Percentiles rank a stretch among this genome's conserved stretches.
phyloP scores from a whole-genome alignment of 2,329 filamentous ascomycete genomes.

The Cladorrhinum sp. region DNA sequence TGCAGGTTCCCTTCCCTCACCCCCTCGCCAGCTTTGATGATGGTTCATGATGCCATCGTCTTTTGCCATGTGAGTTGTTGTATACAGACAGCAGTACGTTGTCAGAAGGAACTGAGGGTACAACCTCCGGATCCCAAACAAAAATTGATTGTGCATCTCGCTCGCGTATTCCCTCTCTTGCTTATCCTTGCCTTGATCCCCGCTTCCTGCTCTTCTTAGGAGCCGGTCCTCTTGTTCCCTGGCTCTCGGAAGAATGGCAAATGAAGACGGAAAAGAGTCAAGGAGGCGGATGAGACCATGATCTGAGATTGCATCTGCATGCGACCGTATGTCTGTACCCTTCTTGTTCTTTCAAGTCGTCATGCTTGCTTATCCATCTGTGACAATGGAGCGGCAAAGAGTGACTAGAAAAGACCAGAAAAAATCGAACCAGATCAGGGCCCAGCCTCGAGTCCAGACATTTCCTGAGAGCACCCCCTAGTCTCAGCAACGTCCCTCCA shows the following conservation, averaged over 20 bases:
- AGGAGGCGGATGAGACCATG: slow-evolving; percentile 6
- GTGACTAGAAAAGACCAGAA: neutral
- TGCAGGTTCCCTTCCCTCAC: neutral
- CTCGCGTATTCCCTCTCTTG: slow-evolving; percentile 10
- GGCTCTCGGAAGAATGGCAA: slow-evolving; percentile 8
- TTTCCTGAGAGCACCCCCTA: neutral
- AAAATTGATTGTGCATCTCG: slow-evolving; percentile 2
- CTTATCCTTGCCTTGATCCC: neutral
- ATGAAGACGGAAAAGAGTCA: neutral
- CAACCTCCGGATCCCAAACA: neutral
- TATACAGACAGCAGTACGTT: neutral
- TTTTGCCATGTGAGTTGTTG: neutral
- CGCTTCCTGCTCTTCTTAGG: neutral
- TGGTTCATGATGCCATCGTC: neutral
- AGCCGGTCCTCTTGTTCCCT: neutral
- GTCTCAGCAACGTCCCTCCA: neutral
- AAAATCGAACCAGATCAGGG: neutral
- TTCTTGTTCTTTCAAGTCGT: neutral
- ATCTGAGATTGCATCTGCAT: slow-evolving; percentile 2
- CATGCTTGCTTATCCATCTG: neutral
- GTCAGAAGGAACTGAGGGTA: neutral
- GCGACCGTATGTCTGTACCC: neutral
- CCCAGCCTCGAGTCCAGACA: slow-evolving; percentile 1
- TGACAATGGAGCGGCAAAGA: neutral
- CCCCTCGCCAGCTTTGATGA: neutral